Percentiles rank a stretch among this genome's conserved stretches.
Evolutionary conservation across 1,284 basidiomycete genomes (phyloP).

Genomic region (Anthracocystis panici-leucophaei): DNA sequence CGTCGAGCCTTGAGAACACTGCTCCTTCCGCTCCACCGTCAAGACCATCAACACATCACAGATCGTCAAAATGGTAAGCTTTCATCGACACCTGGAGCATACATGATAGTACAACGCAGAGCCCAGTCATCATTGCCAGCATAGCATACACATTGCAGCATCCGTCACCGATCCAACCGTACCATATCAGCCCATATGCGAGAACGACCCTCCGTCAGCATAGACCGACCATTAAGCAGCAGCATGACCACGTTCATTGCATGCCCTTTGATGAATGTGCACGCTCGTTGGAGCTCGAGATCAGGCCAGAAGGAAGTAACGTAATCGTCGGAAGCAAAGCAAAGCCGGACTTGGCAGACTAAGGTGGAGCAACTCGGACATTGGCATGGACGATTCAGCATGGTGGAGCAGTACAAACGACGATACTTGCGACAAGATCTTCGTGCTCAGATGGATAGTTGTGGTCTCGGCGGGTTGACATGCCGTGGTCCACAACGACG

Average conservation of each 20-base stretch:
- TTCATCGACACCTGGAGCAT: slow-evolving; percentile 20
- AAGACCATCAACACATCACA: slow-evolving; percentile 54
- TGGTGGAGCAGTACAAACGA: no score
- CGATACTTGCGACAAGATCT: not conserved
- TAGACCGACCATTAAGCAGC: not conserved
- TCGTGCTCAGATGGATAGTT: not conserved
- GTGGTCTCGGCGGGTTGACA: not conserved
- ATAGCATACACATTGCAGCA: not conserved
- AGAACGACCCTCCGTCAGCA: not conserved
- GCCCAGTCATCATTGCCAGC: slow-evolving; percentile 15
- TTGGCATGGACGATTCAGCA: no score
- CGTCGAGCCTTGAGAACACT: slow-evolving; percentile 8
- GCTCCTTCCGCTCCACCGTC: slow-evolving; percentile 48
- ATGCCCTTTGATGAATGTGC: no score
- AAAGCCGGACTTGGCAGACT: not conserved
- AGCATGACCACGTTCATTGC: not conserved
- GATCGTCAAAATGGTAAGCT: slow-evolving; percentile 56
- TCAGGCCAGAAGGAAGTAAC: not conserved
- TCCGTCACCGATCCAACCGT: not conserved
- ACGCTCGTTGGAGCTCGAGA: not conserved
- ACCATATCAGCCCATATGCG: not conserved
- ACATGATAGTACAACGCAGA: slow-evolving; percentile 28
- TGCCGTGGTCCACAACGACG: not conserved
- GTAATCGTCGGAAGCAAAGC: not conserved
- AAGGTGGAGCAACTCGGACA: not conserved